phyloP scores from a whole-genome alignment of 2,329 filamentous ascomycete genomes.

The Huntiella moniliformis region DNA sequence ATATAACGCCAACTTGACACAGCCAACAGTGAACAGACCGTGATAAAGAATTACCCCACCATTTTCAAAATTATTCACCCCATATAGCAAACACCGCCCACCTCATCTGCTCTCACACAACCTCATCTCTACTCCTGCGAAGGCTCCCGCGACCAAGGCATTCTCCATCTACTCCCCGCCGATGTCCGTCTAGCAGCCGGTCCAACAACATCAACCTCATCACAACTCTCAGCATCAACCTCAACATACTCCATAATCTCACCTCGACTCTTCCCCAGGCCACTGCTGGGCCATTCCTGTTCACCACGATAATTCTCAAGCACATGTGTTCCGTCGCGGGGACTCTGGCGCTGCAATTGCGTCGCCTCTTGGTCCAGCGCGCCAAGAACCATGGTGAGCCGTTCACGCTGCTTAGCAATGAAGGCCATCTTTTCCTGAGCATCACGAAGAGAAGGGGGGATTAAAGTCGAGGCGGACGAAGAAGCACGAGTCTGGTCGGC shows the following conservation, averaged over 20 bases:
- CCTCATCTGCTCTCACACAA: too few species aligned
- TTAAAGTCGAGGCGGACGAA: constrained; percentile 27
- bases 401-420: constrained; percentile 61
- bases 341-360: constrained; percentile 28
- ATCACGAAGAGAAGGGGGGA: constrained; percentile 48
- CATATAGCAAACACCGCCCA: too few species aligned
- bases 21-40: too few species aligned
- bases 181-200: too few species aligned
- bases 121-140: too few species aligned
- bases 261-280: constrained; percentile 62
- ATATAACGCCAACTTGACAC: too few species aligned
- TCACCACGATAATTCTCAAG: constrained; percentile 3
- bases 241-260: constrained; percentile 71
- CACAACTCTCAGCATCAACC: constrained; percentile 56
- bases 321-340: constrained; percentile 4
- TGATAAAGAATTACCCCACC: too few species aligned
- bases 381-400: constrained; percentile 52
- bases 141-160: constrained; percentile 23
- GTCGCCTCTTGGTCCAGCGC: constrained; percentile 66
- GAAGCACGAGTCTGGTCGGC: background rate
- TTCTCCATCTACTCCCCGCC: constrained; percentile 22
- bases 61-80: too few species aligned
- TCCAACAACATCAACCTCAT: constrained; percentile 27
- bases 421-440: constrained; percentile 52
- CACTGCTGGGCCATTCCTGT: constrained; percentile 27